These are phyloP conservation scores for Pseudopediastrum boryanum DNA, from an alignment of 139 green algal genomes.

Conservation along the genomic window DNA sequence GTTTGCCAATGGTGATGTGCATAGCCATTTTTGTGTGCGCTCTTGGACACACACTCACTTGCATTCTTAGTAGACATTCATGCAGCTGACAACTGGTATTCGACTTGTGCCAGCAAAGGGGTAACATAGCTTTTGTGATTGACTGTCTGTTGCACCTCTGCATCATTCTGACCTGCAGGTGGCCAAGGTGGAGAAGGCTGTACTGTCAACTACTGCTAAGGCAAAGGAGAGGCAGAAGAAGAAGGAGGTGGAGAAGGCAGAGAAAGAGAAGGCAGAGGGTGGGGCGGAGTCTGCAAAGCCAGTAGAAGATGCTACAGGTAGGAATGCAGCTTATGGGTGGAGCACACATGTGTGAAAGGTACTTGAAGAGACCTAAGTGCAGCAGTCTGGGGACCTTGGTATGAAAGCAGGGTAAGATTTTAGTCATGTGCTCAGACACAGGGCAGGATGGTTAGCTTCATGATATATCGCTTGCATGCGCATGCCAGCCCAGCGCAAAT, in stretches of 20 bases:
- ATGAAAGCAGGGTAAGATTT: not conserved
- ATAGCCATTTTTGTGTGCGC: too few relatives aligned
- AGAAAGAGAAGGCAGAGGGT: slow-evolving; percentile 20
- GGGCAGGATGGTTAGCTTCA: too few relatives aligned
- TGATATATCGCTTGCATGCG: too few relatives aligned
- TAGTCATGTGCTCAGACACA: not conserved
- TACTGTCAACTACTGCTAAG: slow-evolving; percentile 95
- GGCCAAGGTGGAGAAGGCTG: slow-evolving; percentile 87
- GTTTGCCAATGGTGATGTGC: too few relatives aligned
- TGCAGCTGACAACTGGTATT: too few relatives aligned
- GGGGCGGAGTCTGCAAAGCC: not conserved
- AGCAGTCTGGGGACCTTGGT: slow-evolving; percentile 20
- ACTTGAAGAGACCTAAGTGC: too few relatives aligned
- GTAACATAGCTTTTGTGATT: too few relatives aligned
- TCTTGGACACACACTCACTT: too few relatives aligned
- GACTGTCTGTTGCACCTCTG: too few relatives aligned
- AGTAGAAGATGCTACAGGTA: not conserved
- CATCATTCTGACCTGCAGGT: slow-evolving; percentile 12
- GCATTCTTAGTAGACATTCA: too few relatives aligned
- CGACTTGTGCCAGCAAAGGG: too few relatives aligned
- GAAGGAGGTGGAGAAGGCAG: slow-evolving; percentile 71
- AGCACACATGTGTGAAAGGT: not conserved
- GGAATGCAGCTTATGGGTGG: not conserved
- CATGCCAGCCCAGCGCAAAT: too few relatives aligned
- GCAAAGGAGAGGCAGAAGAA: slow-evolving; percentile 79